phyloP scores from a whole-genome alignment of 1,284 basidiomycete species.

The Marasmius sp. region DNA sequence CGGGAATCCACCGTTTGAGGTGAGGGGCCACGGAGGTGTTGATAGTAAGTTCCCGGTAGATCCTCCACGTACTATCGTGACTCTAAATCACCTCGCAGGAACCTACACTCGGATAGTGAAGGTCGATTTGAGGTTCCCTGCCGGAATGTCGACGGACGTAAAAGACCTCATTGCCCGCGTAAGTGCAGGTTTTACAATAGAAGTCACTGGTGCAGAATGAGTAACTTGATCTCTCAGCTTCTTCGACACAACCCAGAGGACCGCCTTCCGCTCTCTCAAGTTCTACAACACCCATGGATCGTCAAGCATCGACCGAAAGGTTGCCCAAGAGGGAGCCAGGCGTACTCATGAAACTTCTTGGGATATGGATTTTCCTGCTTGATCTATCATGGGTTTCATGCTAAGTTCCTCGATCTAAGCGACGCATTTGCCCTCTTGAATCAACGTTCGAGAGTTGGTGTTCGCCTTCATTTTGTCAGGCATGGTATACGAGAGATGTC shows the following conservation, averaged over 20 bases:
- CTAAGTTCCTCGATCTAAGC: neutral
- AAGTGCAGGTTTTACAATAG: slow-evolving; percentile 8
- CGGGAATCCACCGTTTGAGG: slow-evolving; percentile 94
- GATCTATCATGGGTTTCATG: neutral
- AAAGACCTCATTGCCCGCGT: slow-evolving; percentile 46
- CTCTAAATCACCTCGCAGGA: slow-evolving; percentile 42
- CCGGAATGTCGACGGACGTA: slow-evolving; percentile 34
- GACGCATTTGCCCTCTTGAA: too few relatives aligned
- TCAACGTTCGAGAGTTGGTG: too few relatives aligned
- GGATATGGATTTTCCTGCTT: neutral
- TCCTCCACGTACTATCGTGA: slow-evolving; percentile 8
- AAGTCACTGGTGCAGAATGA: neutral
- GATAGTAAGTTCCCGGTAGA: slow-evolving; percentile 50
- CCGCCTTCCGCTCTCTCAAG: slow-evolving; percentile 80
- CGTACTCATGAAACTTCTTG: neutral
- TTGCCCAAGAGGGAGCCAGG: slow-evolving; percentile 8
- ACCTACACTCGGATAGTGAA: slow-evolving; percentile 86
- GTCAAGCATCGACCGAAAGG: slow-evolving; percentile 30
- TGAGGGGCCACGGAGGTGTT: slow-evolving; percentile 60
- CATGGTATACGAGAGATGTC: too few relatives aligned
- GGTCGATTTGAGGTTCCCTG: slow-evolving; percentile 79
- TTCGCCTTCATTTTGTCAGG: too few relatives aligned
- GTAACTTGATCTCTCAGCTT: slow-evolving; percentile 52
- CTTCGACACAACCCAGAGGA: slow-evolving; percentile 85
- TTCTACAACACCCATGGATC: slow-evolving; percentile 92